Evolutionary conservation across 345 rosid species (phyloP), one percentile per base, ranked within the genome.

Genomic region (Eucalyptus tenuipes): DNA sequence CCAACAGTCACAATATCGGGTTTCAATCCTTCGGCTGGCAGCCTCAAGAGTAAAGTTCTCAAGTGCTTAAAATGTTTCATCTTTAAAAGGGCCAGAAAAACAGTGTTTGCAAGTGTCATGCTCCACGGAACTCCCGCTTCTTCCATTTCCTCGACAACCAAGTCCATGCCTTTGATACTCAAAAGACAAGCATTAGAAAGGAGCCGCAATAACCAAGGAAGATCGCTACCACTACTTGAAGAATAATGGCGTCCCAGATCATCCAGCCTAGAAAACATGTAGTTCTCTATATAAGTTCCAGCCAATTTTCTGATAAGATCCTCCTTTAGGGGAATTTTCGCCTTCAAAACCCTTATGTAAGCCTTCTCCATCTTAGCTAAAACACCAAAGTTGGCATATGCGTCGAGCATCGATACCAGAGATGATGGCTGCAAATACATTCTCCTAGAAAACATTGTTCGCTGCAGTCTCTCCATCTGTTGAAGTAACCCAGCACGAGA

Each of bases 1-100:
- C 97, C 97, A 37, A 96, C 79, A 24, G 96, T 96, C 89, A 94
- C 94, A 81, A 95, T 92, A 92, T 95, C 97, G 48, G 95, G 96
- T 89, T 92, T 92, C 90, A 94, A 93, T 47, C n/a, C 47, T 81
- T 47, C 82, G 7, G 44, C 88, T 49, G 88, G 87, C 86, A 94
- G 88, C 88, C 89, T 89, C 11, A 86, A 90, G 49, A 95, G 91
- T 24, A 93, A 86, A 33, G 37, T 29, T 75, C 93, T 92, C 89
- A 95, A 79, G 87, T 68, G 92, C 85, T 85, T 93, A 82, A 94
- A 93, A 93, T 94, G 92, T 87, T 91, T 92, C 95, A 94, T 94
- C 91, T 95, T 95, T 86, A 94, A 86, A 86, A 91, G 91, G 87
- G 94, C 93, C 59, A 94, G 91, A 89, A 93, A 93, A 49, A 89